Conservation (phyloP, 345 rosid genomes). For the Sisymbrium altissimum region DNA sequence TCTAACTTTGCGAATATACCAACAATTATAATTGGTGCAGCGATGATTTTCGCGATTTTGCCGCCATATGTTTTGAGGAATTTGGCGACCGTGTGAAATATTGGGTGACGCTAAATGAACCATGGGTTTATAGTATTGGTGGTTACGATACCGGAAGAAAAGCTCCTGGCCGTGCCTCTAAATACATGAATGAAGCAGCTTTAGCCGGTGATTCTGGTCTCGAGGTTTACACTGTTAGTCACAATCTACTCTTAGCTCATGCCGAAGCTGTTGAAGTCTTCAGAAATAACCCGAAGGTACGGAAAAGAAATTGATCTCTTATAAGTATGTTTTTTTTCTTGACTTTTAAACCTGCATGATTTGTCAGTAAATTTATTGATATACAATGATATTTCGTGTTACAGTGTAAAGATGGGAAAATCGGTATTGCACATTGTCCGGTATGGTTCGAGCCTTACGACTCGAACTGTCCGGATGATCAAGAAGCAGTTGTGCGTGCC, state of each 20-base stretch:
- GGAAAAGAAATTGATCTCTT: neutral
- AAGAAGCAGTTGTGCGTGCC: slow-evolving; percentile 29
- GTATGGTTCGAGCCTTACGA: slow-evolving; percentile 32
- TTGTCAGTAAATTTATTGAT: neutral
- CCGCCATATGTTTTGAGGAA: slow-evolving; percentile 36
- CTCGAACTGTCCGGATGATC: slow-evolving; percentile 16
- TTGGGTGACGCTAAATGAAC: slow-evolving; percentile 50
- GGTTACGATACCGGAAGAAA: slow-evolving; percentile 31
- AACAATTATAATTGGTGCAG: slow-evolving; percentile 23
- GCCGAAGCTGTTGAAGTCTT: slow-evolving; percentile 31
- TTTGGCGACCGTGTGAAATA: slow-evolving; percentile 49
- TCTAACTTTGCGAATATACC: neutral
- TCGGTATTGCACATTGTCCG: slow-evolving; percentile 35
- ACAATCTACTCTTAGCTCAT: slow-evolving; percentile 33
- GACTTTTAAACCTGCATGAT: no score
- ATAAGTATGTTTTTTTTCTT: neutral
- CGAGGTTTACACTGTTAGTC: slow-evolving; percentile 28
- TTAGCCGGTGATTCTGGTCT: slow-evolving; percentile 32
- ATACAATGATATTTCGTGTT: neutral
- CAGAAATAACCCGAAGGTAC: slow-evolving; percentile 13
- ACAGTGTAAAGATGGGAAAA: slow-evolving; percentile 29
- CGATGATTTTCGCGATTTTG: slow-evolving; percentile 40
- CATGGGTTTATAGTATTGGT: slow-evolving; percentile 28
- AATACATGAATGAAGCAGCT: slow-evolving; percentile 23
- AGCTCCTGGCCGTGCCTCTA: slow-evolving; percentile 39